Percentiles rank a stretch among this genome's conserved stretches.
These are phyloP conservation scores for Lentinula raphanica DNA, from an alignment of 768 basidiomycete genomes.

Conservation along the genomic window DNA sequence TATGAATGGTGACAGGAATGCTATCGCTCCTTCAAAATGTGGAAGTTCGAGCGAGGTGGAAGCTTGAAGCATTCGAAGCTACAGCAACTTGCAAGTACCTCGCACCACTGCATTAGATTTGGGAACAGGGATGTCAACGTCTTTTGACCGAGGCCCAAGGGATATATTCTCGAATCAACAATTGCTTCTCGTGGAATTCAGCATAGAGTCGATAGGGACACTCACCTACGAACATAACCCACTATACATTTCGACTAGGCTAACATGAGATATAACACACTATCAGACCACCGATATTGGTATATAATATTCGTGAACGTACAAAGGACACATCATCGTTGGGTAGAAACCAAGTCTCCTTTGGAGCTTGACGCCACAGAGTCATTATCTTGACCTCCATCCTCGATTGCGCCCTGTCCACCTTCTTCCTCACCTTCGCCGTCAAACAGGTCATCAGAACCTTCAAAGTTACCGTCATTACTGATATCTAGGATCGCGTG, in stretches of 20 bases:
- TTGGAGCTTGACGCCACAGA: neutral
- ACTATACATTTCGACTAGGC: neutral
- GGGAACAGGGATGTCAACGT: too few relatives aligned
- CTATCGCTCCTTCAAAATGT: too few relatives aligned
- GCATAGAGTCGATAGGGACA: neutral
- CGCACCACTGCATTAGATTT: too few relatives aligned
- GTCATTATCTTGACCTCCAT: constrained; percentile 9
- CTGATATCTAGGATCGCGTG: constrained; percentile 16
- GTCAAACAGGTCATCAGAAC: neutral
- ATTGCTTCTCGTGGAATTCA: too few relatives aligned
- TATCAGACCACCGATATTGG: neutral
- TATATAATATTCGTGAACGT: constrained; percentile 11
- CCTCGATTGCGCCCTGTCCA: constrained; percentile 7
- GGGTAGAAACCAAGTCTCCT: constrained; percentile 32
- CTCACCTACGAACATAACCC: neutral
- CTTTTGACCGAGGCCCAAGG: too few relatives aligned
- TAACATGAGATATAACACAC: neutral
- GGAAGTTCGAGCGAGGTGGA: too few relatives aligned
- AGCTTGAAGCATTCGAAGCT: too few relatives aligned
- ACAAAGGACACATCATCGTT: constrained; percentile 37
- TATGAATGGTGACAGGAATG: too few relatives aligned
- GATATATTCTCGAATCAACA: too few relatives aligned
- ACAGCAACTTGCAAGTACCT: too few relatives aligned
- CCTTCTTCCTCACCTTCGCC: neutral
- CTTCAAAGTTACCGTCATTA: constrained; percentile 26